These are phyloP conservation scores for Exidia glandulosa DNA, from an alignment of 768 basidiomycete genomes.

Conservation along the genomic window DNA sequence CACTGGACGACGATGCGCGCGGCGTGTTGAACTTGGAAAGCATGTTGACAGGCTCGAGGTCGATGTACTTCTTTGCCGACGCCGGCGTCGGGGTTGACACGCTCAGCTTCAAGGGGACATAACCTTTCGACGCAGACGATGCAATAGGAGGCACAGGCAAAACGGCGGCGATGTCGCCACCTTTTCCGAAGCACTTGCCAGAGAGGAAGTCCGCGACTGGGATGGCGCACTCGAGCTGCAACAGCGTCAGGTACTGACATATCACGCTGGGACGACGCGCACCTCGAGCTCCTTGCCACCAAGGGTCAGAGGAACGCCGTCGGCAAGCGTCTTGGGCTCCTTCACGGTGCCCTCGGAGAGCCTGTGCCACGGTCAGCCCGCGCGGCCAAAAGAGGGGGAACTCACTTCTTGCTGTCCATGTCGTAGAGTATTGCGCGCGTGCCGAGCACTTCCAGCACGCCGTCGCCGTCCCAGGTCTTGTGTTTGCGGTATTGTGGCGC, in stretches of 20 bases:
- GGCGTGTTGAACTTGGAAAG: background rate
- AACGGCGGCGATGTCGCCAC: constrained; percentile 11
- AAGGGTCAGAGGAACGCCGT: constrained; percentile 28
- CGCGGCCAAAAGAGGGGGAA: background rate
- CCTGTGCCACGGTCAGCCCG: background rate
- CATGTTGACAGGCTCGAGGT: background rate
- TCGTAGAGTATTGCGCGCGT: constrained; percentile 4
- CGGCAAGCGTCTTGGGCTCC: constrained; percentile 1
- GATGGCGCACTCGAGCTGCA: constrained; percentile 41
- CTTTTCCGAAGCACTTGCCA: constrained; percentile 50
- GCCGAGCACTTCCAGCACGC: constrained; percentile 5
- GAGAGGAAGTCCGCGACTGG: constrained; percentile 46
- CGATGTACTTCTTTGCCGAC: constrained; percentile 5
- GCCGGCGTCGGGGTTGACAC: constrained; percentile 12
- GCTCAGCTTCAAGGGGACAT: constrained; percentile 19
- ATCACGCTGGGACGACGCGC: background rate
- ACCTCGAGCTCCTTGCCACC: constrained; percentile 51
- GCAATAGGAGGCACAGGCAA: constrained; percentile 13
- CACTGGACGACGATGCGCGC: constrained; percentile 4
- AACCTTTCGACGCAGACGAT: constrained; percentile 21
- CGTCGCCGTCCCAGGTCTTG: constrained; percentile 78
- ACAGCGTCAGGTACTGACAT: background rate
- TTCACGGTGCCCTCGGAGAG: background rate
- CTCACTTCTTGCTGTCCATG: constrained; percentile 2
- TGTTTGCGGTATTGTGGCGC: constrained; percentile 57